Percentiles rank a stretch among this genome's conserved stretches.
These are phyloP conservation scores for Corinectria fuckeliana DNA, from an alignment of 2,329 filamentous ascomycete species.

Conservation along the genomic window DNA sequence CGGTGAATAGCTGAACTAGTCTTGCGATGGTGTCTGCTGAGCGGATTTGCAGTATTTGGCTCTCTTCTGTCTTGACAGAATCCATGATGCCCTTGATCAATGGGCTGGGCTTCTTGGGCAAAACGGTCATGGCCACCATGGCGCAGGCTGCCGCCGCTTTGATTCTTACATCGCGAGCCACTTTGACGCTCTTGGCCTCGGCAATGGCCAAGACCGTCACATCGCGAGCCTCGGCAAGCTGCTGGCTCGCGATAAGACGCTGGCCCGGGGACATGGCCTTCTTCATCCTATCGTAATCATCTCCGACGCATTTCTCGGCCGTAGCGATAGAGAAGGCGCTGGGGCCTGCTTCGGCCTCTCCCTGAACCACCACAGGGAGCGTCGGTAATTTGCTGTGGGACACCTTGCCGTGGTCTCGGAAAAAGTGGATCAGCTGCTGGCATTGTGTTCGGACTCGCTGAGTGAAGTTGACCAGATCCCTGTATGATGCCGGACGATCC, in stretches of 20 bases:
- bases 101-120: slow-evolving; percentile 91
- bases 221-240: slow-evolving; percentile 77
- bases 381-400: slow-evolving; percentile 75
- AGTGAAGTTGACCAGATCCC: slow-evolving; percentile 87
- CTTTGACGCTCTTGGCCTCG: slow-evolving; percentile 80
- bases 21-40: slow-evolving; percentile 85
- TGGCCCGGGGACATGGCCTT: slow-evolving; percentile 89
- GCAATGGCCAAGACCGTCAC: slow-evolving; percentile 75
- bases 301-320: slow-evolving; percentile 84
- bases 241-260: slow-evolving; percentile 80
- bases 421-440: slow-evolving; percentile 86
- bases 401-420: slow-evolving; percentile 89
- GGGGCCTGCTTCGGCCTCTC: slow-evolving; percentile 88
- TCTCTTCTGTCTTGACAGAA: slow-evolving; percentile 94
- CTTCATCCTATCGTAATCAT: slow-evolving; percentile 88
- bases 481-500: slow-evolving; percentile 82
- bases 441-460: slow-evolving; percentile 92
- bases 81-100: slow-evolving; percentile 99
- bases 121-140: slow-evolving; percentile 81
- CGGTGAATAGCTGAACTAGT: slow-evolving; percentile 86
- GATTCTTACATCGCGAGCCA: slow-evolving; percentile 83
- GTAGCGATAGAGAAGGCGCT: slow-evolving; percentile 89
- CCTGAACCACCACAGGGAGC: slow-evolving; percentile 91
- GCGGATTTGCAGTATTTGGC: slow-evolving; percentile 82
- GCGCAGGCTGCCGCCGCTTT: slow-evolving; percentile 86